Conservation (phyloP, 306 rosid species). For the Begonia peltatifolia region DNA sequence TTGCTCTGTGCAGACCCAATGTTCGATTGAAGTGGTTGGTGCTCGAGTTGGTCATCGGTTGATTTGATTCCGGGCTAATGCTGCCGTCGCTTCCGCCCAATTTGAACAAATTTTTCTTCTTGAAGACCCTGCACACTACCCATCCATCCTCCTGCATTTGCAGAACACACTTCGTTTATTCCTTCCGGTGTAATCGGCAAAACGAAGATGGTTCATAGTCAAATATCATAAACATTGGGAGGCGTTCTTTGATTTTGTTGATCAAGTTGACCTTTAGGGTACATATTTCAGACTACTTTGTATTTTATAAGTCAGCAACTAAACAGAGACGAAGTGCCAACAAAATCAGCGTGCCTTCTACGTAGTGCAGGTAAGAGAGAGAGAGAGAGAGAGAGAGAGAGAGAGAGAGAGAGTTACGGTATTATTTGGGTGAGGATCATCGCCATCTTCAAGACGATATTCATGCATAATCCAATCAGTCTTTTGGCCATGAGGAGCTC, state of each 20-base stretch:
- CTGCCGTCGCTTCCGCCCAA: conserved; percentile 37
- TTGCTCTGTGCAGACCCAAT: conserved; percentile 33
- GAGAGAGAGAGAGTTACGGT: conserved; percentile 19
- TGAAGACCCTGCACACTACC: conserved; percentile 92
- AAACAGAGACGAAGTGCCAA: no score
- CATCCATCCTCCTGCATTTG: conserved; percentile 79
- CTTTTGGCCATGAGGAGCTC: conserved; percentile 97
- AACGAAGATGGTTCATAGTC: neutral
- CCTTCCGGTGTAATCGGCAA: no score
- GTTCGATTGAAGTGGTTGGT: conserved; percentile 21
- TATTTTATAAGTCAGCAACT: no score
- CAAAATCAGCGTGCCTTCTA: neutral
- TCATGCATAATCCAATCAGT: conserved; percentile 99
- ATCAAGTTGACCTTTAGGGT: no score
- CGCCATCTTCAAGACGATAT: conserved; percentile 72
- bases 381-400: conserved; percentile 1
- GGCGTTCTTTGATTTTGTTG: neutral
- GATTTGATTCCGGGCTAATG: conserved; percentile 34
- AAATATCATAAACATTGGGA: neutral
- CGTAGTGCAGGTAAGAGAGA: neutral
- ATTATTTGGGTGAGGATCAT: conserved; percentile 30
- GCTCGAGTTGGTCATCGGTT: conserved; percentile 29
- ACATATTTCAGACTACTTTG: no score
- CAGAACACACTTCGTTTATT: no score
- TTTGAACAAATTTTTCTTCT: conserved; percentile 88